phyloP scores from a whole-genome alignment of 2,329 filamentous ascomycete genomes.

The Fulvia fulva region DNA sequence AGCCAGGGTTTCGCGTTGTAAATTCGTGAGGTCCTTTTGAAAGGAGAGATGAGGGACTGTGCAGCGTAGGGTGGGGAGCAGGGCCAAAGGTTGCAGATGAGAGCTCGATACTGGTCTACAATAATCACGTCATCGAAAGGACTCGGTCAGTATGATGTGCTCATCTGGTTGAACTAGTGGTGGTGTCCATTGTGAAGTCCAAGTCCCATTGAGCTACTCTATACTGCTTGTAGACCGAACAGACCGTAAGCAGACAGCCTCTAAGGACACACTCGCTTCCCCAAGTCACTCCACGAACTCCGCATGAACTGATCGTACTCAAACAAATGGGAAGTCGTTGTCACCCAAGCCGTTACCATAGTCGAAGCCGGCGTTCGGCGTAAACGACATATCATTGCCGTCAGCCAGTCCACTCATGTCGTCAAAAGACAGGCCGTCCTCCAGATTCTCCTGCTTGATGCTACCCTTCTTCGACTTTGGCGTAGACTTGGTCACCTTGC shows the following conservation, averaged over 20 bases:
- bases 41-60: background rate
- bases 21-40: background rate
- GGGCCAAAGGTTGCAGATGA: no score
- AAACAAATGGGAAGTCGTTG: background rate
- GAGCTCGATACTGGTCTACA: no score
- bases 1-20: background rate
- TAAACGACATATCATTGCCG: slow-evolving; percentile 1
- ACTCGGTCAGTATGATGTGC: no score
- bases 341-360: background rate
- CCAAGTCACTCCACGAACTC: background rate
- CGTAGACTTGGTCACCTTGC: slow-evolving; percentile 24
- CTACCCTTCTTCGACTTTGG: slow-evolving; percentile 20
- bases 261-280: background rate
- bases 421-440: slow-evolving; percentile 6
- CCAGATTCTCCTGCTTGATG: slow-evolving; percentile 27
- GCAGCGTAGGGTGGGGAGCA: no score
- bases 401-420: background rate
- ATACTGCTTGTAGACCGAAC: no score
- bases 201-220: no score
- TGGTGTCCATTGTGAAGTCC: no score
- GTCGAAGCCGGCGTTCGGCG: background rate
- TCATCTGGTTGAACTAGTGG: no score
- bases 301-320: background rate
- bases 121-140: no score
- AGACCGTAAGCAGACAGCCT: background rate